A percentile compares a stretch with the other conserved stretches of the same genome.
phyloP scores from a whole-genome alignment of 129 eudicot species.

The Ambrosia artemisiifolia region DNA sequence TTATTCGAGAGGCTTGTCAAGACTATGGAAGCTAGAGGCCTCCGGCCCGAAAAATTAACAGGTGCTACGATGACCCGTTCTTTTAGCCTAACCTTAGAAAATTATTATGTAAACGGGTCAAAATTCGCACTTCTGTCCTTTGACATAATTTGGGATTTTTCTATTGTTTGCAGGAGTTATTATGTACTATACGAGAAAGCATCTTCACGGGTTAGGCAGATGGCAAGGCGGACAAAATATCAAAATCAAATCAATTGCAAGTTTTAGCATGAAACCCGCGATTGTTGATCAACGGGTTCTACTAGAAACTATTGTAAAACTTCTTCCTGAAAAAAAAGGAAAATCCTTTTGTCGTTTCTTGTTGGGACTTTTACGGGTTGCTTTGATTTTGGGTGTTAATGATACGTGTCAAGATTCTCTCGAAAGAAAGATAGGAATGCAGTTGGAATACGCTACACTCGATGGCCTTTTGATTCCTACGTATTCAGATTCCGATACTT shows the following conservation, averaged over 20 bases:
- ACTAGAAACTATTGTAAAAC: conserved; percentile 60
- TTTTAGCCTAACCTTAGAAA: not conserved
- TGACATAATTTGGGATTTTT: not conserved
- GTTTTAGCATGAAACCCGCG: conserved; percentile 83
- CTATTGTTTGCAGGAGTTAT: conserved; percentile 51
- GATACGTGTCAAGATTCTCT: conserved; percentile 52
- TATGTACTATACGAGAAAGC: conserved; percentile 64
- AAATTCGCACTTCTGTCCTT: not conserved
- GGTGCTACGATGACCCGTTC: conserved; percentile 39
- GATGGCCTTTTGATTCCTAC: conserved; percentile 82
- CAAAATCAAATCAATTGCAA: conserved; percentile 64
- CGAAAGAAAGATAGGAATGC: conserved; percentile 81
- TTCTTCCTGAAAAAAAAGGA: conserved; percentile 74
- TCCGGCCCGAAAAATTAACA: conserved; percentile 67
- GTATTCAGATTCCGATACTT: conserved; percentile 74
- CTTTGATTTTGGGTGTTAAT: conserved; percentile 75
- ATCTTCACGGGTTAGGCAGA: conserved; percentile 84
- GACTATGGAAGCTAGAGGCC: conserved; percentile 66
- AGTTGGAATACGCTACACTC: conserved; percentile 73
- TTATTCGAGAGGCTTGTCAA: conserved; percentile 69
- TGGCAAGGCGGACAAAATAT: conserved; percentile 65
- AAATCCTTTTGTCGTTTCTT: conserved; percentile 78
- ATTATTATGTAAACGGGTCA: not conserved
- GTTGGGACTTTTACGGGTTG: conserved; percentile 81
- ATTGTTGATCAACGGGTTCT: conserved; percentile 55